Evolutionary conservation across 768 basidiomycete genomes (phyloP), one percentile per base, ranked within the genome.

Genomic region (Tubosaeta sp.): DNA sequence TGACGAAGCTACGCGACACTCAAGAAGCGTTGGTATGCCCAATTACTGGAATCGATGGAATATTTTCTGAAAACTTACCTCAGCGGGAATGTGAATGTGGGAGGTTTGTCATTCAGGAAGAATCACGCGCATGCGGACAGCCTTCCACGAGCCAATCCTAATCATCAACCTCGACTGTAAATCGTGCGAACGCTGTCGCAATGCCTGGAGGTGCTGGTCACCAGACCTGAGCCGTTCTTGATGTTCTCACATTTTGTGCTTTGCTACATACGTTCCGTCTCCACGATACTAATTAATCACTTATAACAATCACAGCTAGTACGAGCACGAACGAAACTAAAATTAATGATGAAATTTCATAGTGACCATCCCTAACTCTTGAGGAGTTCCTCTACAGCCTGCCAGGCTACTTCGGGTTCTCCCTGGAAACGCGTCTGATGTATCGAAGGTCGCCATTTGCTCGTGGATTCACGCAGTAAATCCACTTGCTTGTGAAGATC

Each of bases 61-160:
- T 12, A 6, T 2, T 7, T 5, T 13, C 34, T 59, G 9, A 59
- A 21, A 18, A 6, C 9, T 18, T 27, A n/a, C 2, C 16, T 18
- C 32, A 59, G 58, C 30, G 48, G 22, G 12, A 48, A 40, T 59
- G 58, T 11, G 29, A 43, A 44, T 59, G 58, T 27, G 24, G 46
- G 3, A 21, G 6, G 11, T 21, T 4, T 2, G 11, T n/a, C 2
- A 1, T 38, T 22, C 25, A 2, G 6, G 54, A 52, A 18, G 53
- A 48, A 9, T 7, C 9, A 8, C 40, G 14, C 27, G 39, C 30
- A 16, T 19, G 31, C 4, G n/a, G 11, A 31, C 36, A 49, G 16
- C 40, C 32, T 25, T 22, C 44, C 4, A 31, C 31, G 24, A 32
- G 46, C 24, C 22, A 21, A 35, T 16, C 32, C 12, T 18, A 7